phyloP scores from a whole-genome alignment of 148 eudicot species.

The Camellia granthamiana region DNA sequence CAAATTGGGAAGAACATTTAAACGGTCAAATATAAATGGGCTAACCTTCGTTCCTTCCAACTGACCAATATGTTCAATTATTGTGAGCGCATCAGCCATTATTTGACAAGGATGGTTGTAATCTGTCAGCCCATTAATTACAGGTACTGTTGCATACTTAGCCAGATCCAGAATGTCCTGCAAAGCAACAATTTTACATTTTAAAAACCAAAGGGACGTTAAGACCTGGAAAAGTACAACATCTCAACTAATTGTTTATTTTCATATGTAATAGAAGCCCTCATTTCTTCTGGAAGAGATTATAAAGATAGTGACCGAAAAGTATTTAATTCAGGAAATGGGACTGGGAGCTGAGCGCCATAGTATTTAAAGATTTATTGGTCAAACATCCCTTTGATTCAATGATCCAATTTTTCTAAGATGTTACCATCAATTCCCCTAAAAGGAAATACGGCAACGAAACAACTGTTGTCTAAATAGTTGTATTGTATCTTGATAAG shows the following conservation, averaged over 20 bases:
- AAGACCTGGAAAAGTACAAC: background rate
- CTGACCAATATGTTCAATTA: constrained; percentile 83
- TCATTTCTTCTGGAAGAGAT: background rate
- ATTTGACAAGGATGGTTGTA: constrained; percentile 97
- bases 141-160: constrained; percentile 72
- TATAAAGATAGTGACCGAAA: background rate
- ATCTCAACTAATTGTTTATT: constrained; percentile 10
- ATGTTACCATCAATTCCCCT: background rate
- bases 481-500: background rate
- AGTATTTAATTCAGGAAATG: background rate
- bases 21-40: background rate
- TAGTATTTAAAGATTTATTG: background rate
- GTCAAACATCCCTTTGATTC: background rate
- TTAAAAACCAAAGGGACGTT: background rate
- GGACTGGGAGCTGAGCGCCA: background rate
- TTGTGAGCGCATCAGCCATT: constrained; percentile 97
- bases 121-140: constrained; percentile 90
- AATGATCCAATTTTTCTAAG: background rate
- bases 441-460: background rate
- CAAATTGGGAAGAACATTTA: background rate
- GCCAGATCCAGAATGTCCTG: constrained; percentile 93
- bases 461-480: background rate
- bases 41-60: constrained; percentile 90
- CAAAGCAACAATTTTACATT: constrained; percentile 21
- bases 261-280: background rate